A percentile compares a stretch with the other conserved stretches of the same genome.
These are phyloP conservation scores for Vigna angularis DNA, from an alignment of 306 rosid genomes.

Conservation along the genomic window DNA sequence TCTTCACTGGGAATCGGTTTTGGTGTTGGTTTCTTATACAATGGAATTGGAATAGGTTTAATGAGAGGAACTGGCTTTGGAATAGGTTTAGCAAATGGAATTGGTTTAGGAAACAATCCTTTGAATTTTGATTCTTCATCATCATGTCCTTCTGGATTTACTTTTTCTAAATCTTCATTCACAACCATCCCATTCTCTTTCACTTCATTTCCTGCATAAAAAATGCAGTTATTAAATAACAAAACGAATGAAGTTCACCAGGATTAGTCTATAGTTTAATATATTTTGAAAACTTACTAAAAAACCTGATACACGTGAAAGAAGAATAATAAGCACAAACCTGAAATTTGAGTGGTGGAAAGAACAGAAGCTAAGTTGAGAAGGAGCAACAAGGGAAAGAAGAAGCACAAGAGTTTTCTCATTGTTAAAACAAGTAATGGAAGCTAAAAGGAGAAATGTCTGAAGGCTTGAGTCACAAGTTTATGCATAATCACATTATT, in stretches of 20 bases:
- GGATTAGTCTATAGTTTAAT: too few relatives aligned
- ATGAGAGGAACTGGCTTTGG: background rate
- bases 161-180: background rate
- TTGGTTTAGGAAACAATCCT: slow-evolving; percentile 1
- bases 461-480: slow-evolving; percentile 15
- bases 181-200: slow-evolving; percentile 20
- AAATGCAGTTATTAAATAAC: background rate
- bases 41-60: background rate
- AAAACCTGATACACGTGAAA: too few relatives aligned
- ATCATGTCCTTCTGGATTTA: background rate
- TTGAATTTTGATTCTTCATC: slow-evolving; percentile 11
- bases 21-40: background rate
- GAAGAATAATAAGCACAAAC: background rate
- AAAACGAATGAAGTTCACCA: too few relatives aligned
- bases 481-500: background rate
- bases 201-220: slow-evolving; percentile 32
- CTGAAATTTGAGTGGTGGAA: slow-evolving; percentile 29
- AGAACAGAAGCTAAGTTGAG: slow-evolving; percentile 7
- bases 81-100: slow-evolving; percentile 1
- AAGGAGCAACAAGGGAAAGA: slow-evolving; percentile 15
- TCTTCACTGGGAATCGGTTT: background rate
- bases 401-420: slow-evolving; percentile 25
- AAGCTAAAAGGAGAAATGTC: background rate
- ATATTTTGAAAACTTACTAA: too few relatives aligned
- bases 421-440: slow-evolving; percentile 15